Evolutionary conservation across 1,284 basidiomycete species (phyloP).

Genomic region (Fistulinella cinereoalba): DNA sequence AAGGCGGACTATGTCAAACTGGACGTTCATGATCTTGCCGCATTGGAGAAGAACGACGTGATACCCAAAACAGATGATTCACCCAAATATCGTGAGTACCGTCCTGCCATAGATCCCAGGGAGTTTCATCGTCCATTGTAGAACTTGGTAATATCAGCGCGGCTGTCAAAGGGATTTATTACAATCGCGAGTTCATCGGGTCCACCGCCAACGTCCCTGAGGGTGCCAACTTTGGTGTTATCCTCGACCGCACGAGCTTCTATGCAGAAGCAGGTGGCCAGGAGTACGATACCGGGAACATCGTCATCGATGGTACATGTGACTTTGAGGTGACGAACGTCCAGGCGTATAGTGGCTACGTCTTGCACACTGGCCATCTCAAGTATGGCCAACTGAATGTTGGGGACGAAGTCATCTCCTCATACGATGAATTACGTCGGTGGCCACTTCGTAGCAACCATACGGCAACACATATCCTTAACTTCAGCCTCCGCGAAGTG

Average conservation of each 20-base stretch:
- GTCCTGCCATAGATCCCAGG: not conserved
- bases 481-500: constrained; percentile 88
- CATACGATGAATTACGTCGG: constrained; percentile 86
- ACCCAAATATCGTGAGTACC: constrained; percentile 74
- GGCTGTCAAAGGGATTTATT: constrained; percentile 84
- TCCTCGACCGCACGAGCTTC: constrained; percentile 95
- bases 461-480: constrained; percentile 98
- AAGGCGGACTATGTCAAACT: constrained; percentile 76
- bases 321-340: constrained; percentile 95
- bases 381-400: constrained; percentile 73
- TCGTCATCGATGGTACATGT: constrained; percentile 87
- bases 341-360: constrained; percentile 83
- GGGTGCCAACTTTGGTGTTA: constrained; percentile 73
- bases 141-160: constrained; percentile 76
- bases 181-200: constrained; percentile 72
- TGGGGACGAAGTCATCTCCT: constrained; percentile 67
- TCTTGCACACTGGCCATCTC: constrained; percentile 86
- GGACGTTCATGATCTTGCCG: constrained; percentile 93
- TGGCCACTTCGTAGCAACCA: constrained; percentile 98
- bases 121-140: constrained; percentile 31
- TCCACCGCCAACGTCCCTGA: constrained; percentile 68
- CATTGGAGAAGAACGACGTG: constrained; percentile 74
- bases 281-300: constrained; percentile 93
- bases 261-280: constrained; percentile 98
- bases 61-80: constrained; percentile 96